phyloP scores from a whole-genome alignment of 495 filamentous ascomycete species.

The Xylaria castorea region DNA sequence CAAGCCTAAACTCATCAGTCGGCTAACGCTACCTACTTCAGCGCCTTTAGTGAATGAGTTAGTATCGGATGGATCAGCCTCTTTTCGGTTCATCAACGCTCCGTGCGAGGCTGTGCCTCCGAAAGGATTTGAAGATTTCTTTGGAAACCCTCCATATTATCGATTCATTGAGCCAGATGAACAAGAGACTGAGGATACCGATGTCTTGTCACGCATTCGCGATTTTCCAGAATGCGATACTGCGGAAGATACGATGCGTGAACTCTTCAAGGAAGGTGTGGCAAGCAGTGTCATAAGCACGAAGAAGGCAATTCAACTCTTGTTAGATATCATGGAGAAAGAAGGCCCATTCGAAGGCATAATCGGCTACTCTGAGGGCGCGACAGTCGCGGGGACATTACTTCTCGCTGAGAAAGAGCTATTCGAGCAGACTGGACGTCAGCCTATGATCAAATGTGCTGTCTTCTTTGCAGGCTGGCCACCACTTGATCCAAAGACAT shows the following conservation, averaged over 20 bases:
- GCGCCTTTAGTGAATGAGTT: conserved; percentile 57
- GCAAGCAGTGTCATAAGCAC: conserved; percentile 51
- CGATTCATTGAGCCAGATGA: conserved; percentile 59
- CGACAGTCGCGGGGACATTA: conserved; percentile 61
- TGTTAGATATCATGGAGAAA: conserved; percentile 57
- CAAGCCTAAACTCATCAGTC: background rate
- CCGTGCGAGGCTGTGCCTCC: conserved; percentile 55
- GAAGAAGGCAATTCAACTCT: conserved; percentile 50
- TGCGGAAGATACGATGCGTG: conserved; percentile 57
- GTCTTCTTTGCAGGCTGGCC: conserved; percentile 66
- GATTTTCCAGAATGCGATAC: conserved; percentile 57
- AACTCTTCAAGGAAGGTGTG: conserved; percentile 56
- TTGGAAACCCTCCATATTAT: conserved; percentile 57
- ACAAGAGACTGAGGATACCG: conserved; percentile 49
- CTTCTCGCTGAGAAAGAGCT: conserved; percentile 60
- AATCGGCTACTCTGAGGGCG: conserved; percentile 69
- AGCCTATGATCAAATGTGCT: conserved; percentile 60
- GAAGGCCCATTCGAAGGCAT: conserved; percentile 60
- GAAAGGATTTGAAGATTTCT: conserved; percentile 59
- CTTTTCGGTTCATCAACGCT: conserved; percentile 56
- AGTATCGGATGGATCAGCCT: conserved; percentile 50
- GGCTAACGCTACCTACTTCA: conserved; percentile 29
- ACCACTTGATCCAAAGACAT: conserved; percentile 55
- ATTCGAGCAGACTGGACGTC: conserved; percentile 51
- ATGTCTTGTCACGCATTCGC: conserved; percentile 57